Conservation (phyloP, 2,329 filamentous ascomycete genomes). For the Colletotrichum siamense region DNA sequence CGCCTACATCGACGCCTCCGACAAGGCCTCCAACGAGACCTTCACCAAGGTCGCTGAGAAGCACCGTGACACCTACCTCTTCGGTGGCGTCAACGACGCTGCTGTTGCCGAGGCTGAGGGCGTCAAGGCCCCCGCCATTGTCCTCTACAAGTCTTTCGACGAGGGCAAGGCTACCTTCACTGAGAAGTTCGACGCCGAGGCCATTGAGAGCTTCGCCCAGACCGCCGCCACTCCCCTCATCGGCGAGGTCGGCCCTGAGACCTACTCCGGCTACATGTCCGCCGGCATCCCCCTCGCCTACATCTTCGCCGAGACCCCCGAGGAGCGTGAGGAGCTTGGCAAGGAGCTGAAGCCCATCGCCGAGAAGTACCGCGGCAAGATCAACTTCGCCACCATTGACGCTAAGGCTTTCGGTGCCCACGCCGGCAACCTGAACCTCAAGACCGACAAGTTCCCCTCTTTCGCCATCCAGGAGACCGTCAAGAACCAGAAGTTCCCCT, state of each 20-base stretch:
- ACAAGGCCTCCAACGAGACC: constrained; percentile 87
- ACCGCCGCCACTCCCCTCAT: constrained; percentile 86
- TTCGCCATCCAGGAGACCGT: constrained; percentile 96
- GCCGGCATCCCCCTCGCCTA: constrained; percentile 93
- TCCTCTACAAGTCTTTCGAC: constrained; percentile 97
- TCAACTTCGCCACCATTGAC: constrained; percentile 99
- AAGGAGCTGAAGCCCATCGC: constrained; percentile 84
- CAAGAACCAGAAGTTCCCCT: constrained; percentile 98
- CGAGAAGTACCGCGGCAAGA: constrained; percentile 87
- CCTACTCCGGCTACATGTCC: constrained; percentile 90
- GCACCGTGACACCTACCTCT: constrained; percentile 90
- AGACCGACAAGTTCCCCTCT: constrained; percentile 91
- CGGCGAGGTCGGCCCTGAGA: constrained; percentile 96
- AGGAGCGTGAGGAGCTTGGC: constrained; percentile 84
- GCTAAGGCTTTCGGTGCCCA: constrained; percentile 93
- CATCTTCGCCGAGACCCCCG: constrained; percentile 91
- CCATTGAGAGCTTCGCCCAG: constrained; percentile 84
- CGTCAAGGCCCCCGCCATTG: constrained; percentile 83
- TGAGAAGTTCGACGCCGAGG: constrained; percentile 81
- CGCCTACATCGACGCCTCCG: constrained; percentile 80
- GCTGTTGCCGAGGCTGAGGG: constrained; percentile 88
- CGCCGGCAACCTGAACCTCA: constrained; percentile 95
- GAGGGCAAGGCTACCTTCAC: constrained; percentile 89
- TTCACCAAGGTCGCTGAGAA: constrained; percentile 76
- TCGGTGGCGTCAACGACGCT: constrained; percentile 85